Conservation (phyloP, 225 moss, liverwort and hornwort species). For the Anthoceros angustus region DNA sequence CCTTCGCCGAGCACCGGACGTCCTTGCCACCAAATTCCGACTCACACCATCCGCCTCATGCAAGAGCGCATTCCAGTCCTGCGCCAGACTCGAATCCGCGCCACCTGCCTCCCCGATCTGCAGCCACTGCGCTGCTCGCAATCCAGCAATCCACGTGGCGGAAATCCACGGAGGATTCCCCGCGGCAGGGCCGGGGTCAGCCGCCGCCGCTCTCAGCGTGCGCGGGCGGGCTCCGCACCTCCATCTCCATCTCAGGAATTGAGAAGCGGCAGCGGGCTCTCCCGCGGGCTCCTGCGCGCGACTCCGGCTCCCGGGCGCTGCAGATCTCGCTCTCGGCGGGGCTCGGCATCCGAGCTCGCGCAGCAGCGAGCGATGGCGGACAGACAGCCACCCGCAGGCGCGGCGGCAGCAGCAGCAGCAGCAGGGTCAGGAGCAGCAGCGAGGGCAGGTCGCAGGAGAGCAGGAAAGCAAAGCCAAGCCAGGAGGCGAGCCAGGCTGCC, state of each 20-base stretch:
- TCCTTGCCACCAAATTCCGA: neutral
- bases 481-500: neutral
- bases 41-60: too few relatives aligned
- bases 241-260: conserved; percentile 5
- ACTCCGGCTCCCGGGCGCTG: neutral
- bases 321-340: too few relatives aligned
- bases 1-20: too few relatives aligned
- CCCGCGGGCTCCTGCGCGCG: neutral
- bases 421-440: neutral
- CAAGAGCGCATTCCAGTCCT: neutral
- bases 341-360: too few relatives aligned
- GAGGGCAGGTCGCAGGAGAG: neutral
- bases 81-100: neutral
- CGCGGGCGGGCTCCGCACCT: neutral
- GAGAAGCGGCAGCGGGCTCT: neutral
- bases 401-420: neutral
- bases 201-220: neutral
- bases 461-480: neutral
- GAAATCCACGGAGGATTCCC: neutral
- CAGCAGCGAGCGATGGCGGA: too few relatives aligned
- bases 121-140: neutral
- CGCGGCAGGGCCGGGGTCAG: neutral
- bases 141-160: neutral
- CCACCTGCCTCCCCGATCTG: neutral
- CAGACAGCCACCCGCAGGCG: neutral